Evolutionary conservation across 139 green algal species (phyloP).

Genomic region (Raphidocelis subcapitata): DNA sequence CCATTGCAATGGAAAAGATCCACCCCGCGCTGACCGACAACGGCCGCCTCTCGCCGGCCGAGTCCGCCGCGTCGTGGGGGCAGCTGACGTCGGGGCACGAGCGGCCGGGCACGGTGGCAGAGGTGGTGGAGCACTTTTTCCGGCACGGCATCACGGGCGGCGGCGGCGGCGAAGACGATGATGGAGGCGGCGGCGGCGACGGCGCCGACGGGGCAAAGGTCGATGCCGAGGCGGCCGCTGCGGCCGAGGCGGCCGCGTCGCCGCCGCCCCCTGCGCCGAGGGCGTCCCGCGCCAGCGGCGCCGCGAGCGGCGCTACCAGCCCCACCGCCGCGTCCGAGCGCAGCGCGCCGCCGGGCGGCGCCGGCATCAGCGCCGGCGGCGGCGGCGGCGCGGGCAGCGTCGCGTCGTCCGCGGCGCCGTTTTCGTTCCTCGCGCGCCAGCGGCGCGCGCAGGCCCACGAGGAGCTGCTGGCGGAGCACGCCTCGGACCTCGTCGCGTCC

Average conservation of each 20-base stretch:
- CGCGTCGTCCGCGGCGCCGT: background rate
- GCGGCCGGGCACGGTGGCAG: background rate
- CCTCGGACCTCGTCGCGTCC: background rate
- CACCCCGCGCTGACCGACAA: slow-evolving; percentile 17
- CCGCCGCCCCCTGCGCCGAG: background rate
- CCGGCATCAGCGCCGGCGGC: slow-evolving; percentile 6
- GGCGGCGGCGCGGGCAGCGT: too few species aligned
- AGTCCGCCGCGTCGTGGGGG: slow-evolving; percentile 12
- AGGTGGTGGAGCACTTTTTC: slow-evolving; percentile 19
- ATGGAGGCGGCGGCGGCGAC: background rate
- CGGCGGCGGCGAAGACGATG: background rate
- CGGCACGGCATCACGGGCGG: slow-evolving; percentile 4
- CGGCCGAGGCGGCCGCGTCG: background rate
- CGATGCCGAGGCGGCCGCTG: background rate
- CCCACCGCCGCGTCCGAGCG: slow-evolving; percentile 12
- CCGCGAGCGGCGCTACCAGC: slow-evolving; percentile 5
- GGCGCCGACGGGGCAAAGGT: background rate
- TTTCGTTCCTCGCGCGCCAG: slow-evolving; percentile 16
- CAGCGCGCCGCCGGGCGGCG: slow-evolving; percentile 6
- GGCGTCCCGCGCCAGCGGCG: background rate
- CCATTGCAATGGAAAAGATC: slow-evolving; percentile 37
- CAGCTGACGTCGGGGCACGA: slow-evolving; percentile 20
- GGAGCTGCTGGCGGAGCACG: background rate
- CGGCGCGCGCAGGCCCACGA: background rate
- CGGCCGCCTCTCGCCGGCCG: slow-evolving; percentile 12